Conservation (phyloP, 179 eudicot species). For the Corrigiola litoralis region DNA sequence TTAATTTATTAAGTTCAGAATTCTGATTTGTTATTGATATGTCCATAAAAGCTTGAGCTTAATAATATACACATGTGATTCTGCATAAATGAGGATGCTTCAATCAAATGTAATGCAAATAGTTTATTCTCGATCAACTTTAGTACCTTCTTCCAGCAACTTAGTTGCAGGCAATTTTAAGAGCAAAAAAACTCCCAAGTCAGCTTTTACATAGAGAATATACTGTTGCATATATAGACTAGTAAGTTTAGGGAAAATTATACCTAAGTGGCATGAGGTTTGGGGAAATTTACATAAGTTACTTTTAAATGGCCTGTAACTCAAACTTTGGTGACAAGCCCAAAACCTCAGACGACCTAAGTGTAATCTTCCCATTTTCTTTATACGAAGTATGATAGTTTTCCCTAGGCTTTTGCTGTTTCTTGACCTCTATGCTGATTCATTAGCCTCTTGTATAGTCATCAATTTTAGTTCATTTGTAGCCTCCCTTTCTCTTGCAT, state of each 20-base stretch:
- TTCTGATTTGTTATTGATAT: too few relatives aligned
- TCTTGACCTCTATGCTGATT: neutral
- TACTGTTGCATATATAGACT: neutral
- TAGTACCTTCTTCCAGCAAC: neutral
- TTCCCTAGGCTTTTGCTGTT: neutral
- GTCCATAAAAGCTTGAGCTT: neutral
- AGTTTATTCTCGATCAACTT: conserved; percentile 1
- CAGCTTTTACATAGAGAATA: neutral
- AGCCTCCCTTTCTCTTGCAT: neutral
- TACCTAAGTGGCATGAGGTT: too few relatives aligned
- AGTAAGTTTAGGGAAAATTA: too few relatives aligned
- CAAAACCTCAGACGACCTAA: too few relatives aligned
- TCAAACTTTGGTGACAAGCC: too few relatives aligned
- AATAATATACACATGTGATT: neutral
- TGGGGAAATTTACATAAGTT: too few relatives aligned
- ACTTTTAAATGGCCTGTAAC: too few relatives aligned
- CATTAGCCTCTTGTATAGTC: neutral
- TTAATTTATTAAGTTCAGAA: too few relatives aligned
- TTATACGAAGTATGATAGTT: too few relatives aligned
- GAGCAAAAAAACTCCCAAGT: neutral
- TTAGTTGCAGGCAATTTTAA: neutral
- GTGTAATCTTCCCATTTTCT: too few relatives aligned
- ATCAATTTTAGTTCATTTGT: neutral
- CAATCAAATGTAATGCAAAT: neutral
- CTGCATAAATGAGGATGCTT: neutral